Conservation (phyloP, 805 yeast genomes). For the Nakazawaea molendinolei region DNA sequence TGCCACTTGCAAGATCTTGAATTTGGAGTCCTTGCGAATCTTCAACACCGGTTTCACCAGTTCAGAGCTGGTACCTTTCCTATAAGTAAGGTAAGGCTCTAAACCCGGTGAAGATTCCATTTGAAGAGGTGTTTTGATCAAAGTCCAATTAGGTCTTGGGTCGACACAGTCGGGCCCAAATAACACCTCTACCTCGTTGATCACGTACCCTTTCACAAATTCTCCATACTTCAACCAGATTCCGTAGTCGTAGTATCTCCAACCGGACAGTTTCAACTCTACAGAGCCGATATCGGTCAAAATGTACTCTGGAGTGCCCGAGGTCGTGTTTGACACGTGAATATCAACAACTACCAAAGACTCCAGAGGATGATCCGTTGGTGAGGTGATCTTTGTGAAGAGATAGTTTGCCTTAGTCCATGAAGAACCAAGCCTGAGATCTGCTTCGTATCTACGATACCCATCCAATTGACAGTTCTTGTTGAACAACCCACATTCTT, state of each 20-base stretch:
- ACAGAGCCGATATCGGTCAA: constrained; percentile 11
- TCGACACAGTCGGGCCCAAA: constrained; percentile 72
- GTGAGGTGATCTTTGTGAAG: constrained; percentile 19
- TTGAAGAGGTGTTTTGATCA: constrained; percentile 20
- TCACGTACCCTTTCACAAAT: constrained; percentile 25
- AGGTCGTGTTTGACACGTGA: constrained; percentile 26
- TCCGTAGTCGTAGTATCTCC: constrained; percentile 42
- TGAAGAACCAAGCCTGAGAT: constrained; percentile 35
- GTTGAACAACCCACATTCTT: constrained; percentile 9
- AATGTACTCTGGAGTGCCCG: constrained; percentile 31
- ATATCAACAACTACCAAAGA: constrained; percentile 35
- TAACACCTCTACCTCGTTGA: constrained; percentile 59
- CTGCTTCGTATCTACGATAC: constrained; percentile 34
- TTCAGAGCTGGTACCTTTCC: constrained; percentile 3
- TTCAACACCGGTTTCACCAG: constrained; percentile 25
- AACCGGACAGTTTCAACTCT: constrained; percentile 33
- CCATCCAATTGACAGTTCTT: constrained; percentile 19
- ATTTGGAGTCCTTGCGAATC: constrained; percentile 38
- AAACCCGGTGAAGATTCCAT: constrained; percentile 15
- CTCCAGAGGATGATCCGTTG: too few species aligned
- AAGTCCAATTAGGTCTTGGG: constrained; percentile 68
- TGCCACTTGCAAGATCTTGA: constrained; percentile 82
- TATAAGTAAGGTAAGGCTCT: constrained; percentile 11
- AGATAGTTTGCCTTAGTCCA: constrained; percentile 38
- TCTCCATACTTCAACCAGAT: constrained; percentile 55